Conservation (phyloP, 2,329 filamentous ascomycete genomes). For the Colletotrichum coccodes region DNA sequence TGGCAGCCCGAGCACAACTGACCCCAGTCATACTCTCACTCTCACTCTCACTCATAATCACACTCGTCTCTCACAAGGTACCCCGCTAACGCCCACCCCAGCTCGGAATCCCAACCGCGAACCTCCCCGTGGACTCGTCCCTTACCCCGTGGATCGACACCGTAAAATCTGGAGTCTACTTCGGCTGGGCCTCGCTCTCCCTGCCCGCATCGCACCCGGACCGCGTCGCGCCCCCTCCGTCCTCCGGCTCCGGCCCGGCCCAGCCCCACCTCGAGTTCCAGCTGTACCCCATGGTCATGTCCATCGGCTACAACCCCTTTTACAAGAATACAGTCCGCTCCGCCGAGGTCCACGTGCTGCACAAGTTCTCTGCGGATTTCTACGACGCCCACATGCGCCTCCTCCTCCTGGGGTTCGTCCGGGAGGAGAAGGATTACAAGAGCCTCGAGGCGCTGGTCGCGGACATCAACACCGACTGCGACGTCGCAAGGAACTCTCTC, state of each 20-base stretch:
- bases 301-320: constrained; percentile 96
- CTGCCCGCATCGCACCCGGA: constrained; percentile 62
- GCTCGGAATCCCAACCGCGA: constrained; percentile 97
- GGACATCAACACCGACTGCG: constrained; percentile 90
- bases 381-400: constrained; percentile 85
- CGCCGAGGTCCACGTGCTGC: constrained; percentile 91
- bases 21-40: not conserved
- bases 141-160: constrained; percentile 69
- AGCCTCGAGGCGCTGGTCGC: constrained; percentile 83
- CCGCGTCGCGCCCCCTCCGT: constrained; percentile 31
- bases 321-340: constrained; percentile 91
- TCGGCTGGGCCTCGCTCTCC: constrained; percentile 85
- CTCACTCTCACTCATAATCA: not conserved
- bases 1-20: not conserved
- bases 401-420: constrained; percentile 85
- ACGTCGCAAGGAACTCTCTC: constrained; percentile 81
- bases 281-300: constrained; percentile 90
- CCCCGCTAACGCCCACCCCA: constrained; percentile 45
- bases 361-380: constrained; percentile 82
- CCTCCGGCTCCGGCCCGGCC: constrained; percentile 35
- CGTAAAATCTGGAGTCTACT: constrained; percentile 87
- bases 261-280: constrained; percentile 37
- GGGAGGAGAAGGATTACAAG: constrained; percentile 89
- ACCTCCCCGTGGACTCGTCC: constrained; percentile 79
- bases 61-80: not conserved